phyloP scores from a whole-genome alignment of 2,329 filamentous ascomycete genomes.

The Pseudopyrenochaeta lycopersici region DNA sequence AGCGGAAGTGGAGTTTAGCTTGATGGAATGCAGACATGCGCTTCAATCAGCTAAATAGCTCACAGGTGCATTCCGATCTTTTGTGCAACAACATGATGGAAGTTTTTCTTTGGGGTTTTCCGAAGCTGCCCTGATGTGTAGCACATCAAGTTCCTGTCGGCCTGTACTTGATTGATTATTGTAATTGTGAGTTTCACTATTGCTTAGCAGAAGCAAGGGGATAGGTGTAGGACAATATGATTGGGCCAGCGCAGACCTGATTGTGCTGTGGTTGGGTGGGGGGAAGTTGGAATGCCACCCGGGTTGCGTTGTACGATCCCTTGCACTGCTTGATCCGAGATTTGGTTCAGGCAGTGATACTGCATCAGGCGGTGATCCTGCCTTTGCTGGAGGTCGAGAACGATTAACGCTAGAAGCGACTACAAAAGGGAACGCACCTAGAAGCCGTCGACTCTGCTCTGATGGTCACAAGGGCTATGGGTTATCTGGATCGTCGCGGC shows the following conservation, averaged over 20 bases:
- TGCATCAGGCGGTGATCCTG: conserved; percentile 15
- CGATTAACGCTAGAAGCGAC: conserved; percentile 16
- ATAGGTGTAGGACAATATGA: neutral
- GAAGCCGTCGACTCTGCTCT: neutral
- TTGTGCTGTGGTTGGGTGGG: conserved; percentile 21
- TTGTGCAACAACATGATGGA: conserved; percentile 10
- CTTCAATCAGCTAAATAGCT: conserved; percentile 14
- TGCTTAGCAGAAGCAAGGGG: conserved; percentile 27
- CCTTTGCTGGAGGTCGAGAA: conserved; percentile 9
- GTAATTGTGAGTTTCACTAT: neutral
- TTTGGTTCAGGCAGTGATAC: conserved; percentile 15
- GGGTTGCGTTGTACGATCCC: conserved; percentile 15
- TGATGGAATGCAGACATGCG: neutral
- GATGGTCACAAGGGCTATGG: conserved; percentile 6
- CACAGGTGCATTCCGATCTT: conserved; percentile 24
- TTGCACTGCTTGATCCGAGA: conserved; percentile 12
- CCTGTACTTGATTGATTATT: conserved; percentile 4
- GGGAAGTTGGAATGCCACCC: conserved; percentile 28
- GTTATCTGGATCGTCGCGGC: conserved; percentile 1
- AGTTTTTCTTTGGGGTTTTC: neutral
- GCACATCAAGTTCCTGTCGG: conserved; percentile 9
- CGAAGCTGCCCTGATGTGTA: neutral
- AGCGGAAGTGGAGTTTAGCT: neutral
- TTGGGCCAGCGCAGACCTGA: neutral
- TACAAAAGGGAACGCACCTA: conserved; percentile 1